These are phyloP conservation scores for Nigrospora sphaerica DNA, from an alignment of 2,329 filamentous ascomycete genomes.

Conservation along the genomic window DNA sequence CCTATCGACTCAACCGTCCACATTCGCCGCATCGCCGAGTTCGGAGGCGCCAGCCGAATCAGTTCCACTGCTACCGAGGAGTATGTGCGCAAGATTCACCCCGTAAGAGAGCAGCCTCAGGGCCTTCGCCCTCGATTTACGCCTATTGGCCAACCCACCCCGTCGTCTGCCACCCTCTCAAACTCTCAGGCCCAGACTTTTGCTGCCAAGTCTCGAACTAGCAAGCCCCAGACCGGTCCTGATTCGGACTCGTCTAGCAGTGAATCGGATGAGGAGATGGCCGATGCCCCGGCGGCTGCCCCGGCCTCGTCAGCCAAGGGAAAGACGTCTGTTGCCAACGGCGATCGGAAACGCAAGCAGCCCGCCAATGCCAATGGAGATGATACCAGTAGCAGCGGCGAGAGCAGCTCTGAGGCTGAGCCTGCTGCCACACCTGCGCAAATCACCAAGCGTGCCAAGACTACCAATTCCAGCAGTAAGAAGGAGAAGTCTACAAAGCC, in stretches of 20 bases:
- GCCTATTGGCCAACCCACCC: constrained; percentile 50
- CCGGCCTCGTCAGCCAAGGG: constrained; percentile 9
- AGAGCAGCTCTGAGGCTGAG: constrained; percentile 9
- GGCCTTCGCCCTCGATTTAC: constrained; percentile 61
- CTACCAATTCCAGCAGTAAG: background rate
- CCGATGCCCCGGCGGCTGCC: constrained; percentile 24
- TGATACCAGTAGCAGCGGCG: constrained; percentile 7
- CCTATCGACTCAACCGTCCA: constrained; percentile 55
- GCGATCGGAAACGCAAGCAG: constrained; percentile 30
- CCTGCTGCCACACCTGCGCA: constrained; percentile 23
- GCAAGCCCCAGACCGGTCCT: constrained; percentile 17
- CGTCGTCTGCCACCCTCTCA: constrained; percentile 5
- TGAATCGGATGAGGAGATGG: constrained; percentile 39
- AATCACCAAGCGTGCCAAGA: constrained; percentile 26
- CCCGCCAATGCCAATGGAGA: constrained; percentile 15
- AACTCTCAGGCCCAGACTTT: constrained; percentile 2
- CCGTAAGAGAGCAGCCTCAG: constrained; percentile 57
- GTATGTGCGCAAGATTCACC: constrained; percentile 37
- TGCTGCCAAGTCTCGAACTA: constrained; percentile 3
- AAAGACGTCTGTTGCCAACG: constrained; percentile 16
- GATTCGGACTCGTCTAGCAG: constrained; percentile 29
- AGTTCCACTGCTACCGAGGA: constrained; percentile 30
- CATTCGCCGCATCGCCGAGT: constrained; percentile 54
- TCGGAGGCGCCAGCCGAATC: constrained; percentile 35
- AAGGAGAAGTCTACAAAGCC: background rate